These are phyloP conservation scores for Polychaeton citri DNA, from an alignment of 2,329 filamentous ascomycete species.

Conservation along the genomic window DNA sequence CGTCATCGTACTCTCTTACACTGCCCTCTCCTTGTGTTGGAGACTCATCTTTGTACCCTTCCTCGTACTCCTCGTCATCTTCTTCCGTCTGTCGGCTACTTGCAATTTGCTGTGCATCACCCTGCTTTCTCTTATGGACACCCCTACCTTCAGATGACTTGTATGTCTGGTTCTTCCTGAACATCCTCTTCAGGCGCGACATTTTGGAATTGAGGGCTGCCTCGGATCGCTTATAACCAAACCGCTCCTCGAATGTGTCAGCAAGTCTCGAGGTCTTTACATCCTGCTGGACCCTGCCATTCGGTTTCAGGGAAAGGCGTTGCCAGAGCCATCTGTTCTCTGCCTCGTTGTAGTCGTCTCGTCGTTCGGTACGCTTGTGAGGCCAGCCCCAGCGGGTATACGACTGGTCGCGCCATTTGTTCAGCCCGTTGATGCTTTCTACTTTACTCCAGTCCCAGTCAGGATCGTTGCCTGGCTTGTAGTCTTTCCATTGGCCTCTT, in stretches of 20 bases:
- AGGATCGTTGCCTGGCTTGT: constrained; percentile 62
- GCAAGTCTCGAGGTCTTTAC: not conserved
- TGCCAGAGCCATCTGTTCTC: not conserved
- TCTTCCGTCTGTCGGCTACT: no score
- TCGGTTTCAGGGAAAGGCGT: not conserved
- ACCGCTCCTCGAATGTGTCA: not conserved
- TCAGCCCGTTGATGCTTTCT: constrained; percentile 50
- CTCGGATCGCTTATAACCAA: not conserved
- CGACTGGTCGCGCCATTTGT: constrained; percentile 31
- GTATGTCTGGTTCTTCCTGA: not conserved
- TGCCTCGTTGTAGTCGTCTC: not conserved
- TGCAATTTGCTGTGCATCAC: no score
- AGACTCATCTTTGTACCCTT: no score
- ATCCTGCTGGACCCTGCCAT: not conserved
- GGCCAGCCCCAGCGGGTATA: constrained; percentile 20
- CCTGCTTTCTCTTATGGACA: not conserved
- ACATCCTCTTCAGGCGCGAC: not conserved
- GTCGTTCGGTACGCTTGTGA: constrained; percentile 28
- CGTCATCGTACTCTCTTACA: no score
- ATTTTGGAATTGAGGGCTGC: not conserved
- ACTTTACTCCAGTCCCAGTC: constrained; percentile 27
- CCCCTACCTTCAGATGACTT: not conserved
- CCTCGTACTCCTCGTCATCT: no score
- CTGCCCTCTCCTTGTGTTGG: no score
- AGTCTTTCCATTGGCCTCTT: constrained; percentile 53